Base-by-base conservation (phyloP, 805 yeast genomes). In the Wickerhamiella parazyma region DNA sequence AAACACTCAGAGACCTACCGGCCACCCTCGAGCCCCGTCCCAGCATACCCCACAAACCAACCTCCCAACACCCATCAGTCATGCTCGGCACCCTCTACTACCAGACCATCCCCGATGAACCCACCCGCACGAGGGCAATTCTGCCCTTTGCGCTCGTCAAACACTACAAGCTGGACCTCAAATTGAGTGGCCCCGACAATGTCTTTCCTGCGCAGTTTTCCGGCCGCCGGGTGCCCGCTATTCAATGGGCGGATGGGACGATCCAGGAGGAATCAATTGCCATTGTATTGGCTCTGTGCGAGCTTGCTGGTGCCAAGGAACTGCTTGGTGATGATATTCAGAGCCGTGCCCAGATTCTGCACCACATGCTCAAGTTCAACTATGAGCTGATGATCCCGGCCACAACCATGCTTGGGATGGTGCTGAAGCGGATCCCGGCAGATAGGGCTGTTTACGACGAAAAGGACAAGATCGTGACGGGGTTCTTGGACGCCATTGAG, bases 331-430 rank as follows among this genome's bases (percentile, higher is more conserved):
- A 73, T 62, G 29, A 45, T 6, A 64, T 72, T 51, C 64, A 66
- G 52, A 83, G 81, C 56, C 70, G 74, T 58, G 84, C 82, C 47
- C 63, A 64, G 55, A 68, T 84, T 55, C 61, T 86, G 53, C 76
- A 69, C 66, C 86, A 94, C 93, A 55, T 78, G 61, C 81, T 94
- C 2, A 66, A 81, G 53, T 69, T 76, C 61, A 83, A 79, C 70
- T 55, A 72, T 54, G 95, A 87, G 55, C 54, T 80, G 46, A 59
- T 79, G 52, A 71, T 71, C 47, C 55, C 50, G 28, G 73, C 73
- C 51, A 71, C 71, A 47, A 55, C 50, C 31, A 73, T 74, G 51
- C 74, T 83, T 64, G 60, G 61, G 47, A 80, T 85, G 52, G 58
- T 80, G 45, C 56, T 63, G 40, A 95, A 94, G 56, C 63, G 58